These are phyloP conservation scores for Acanthamoeba castellanii DNA, from an alignment of 208 protist genomes.

Conservation along the genomic window DNA sequence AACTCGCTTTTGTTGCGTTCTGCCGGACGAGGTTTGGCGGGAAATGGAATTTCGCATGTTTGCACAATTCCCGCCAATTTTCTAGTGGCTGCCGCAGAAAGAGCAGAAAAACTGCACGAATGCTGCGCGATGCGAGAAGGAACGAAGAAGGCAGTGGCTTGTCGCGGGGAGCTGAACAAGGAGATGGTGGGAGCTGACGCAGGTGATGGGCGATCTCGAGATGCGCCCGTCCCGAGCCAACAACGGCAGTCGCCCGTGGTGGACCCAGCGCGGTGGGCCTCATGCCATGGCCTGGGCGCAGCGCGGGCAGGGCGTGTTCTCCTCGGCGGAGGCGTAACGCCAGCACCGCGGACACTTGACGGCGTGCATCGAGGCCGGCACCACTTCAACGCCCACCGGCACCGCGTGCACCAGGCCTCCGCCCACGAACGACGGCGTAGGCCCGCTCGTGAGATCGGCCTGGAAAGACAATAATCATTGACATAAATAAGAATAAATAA, in stretches of 20 bases:
- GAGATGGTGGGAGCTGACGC: background rate
- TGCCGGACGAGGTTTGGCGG: background rate
- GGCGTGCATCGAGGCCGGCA: background rate
- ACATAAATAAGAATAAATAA: no score
- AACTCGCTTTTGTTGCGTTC: background rate
- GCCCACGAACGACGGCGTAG: slow-evolving; percentile 8
- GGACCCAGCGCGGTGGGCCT: background rate
- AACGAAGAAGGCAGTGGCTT: background rate
- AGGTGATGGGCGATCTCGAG: background rate
- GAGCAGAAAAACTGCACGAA: background rate
- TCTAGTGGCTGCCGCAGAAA: background rate
- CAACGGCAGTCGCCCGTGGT: no score
- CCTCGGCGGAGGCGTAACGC: background rate
- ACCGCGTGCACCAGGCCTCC: background rate
- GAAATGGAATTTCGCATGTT: background rate
- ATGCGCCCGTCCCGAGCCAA: background rate
- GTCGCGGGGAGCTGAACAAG: background rate
- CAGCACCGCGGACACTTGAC: slow-evolving; percentile 24
- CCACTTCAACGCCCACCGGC: background rate
- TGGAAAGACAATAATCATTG: background rate
- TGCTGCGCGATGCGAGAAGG: background rate
- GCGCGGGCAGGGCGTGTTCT: background rate
- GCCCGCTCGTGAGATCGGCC: background rate
- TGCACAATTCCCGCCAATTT: background rate
- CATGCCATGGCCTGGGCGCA: slow-evolving; percentile 9